phyloP scores from a whole-genome alignment of 2,329 filamentous ascomycete species.

The Ambrosiella xylebori region DNA sequence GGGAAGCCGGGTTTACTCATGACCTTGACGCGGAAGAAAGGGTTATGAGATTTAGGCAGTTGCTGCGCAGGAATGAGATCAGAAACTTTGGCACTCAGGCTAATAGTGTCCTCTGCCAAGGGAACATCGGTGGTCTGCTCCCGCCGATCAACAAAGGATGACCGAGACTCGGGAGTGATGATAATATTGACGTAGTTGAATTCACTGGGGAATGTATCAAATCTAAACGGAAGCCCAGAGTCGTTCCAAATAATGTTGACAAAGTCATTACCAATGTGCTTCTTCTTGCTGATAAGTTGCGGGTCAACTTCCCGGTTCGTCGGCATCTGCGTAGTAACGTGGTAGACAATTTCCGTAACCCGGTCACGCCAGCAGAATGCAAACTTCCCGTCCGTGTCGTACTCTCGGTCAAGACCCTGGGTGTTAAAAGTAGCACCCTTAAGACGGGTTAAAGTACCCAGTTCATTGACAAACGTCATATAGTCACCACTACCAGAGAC shows the following conservation, averaged over 20 bases:
- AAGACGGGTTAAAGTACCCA: slow-evolving; percentile 68
- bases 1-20: slow-evolving; percentile 81
- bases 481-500: slow-evolving; percentile 77
- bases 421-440: slow-evolving; percentile 80
- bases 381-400: slow-evolving; percentile 67
- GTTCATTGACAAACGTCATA: slow-evolving; percentile 60
- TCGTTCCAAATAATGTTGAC: slow-evolving; percentile 98
- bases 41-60: slow-evolving; percentile 14
- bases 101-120: neutral
- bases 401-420: slow-evolving; percentile 67
- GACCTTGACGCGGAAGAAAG: slow-evolving; percentile 78
- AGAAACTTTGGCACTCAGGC: neutral
- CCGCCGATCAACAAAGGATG: slow-evolving; percentile 53
- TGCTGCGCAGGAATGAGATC: neutral
- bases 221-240: slow-evolving; percentile 73
- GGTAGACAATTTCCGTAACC: slow-evolving; percentile 88
- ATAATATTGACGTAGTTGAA: slow-evolving; percentile 98
- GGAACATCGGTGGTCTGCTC: slow-evolving; percentile 19
- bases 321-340: slow-evolving; percentile 95
- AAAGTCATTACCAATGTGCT: slow-evolving; percentile 91
- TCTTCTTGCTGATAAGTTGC: slow-evolving; percentile 69
- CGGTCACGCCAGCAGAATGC: slow-evolving; percentile 90
- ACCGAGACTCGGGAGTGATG: slow-evolving; percentile 70
- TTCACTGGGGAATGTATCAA: slow-evolving; percentile 81
- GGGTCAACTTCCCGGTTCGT: slow-evolving; percentile 63